Evolutionary conservation across 257 asterid genomes (phyloP), one percentile per base, ranked within the genome.

Genomic region (Petunia secreta): DNA sequence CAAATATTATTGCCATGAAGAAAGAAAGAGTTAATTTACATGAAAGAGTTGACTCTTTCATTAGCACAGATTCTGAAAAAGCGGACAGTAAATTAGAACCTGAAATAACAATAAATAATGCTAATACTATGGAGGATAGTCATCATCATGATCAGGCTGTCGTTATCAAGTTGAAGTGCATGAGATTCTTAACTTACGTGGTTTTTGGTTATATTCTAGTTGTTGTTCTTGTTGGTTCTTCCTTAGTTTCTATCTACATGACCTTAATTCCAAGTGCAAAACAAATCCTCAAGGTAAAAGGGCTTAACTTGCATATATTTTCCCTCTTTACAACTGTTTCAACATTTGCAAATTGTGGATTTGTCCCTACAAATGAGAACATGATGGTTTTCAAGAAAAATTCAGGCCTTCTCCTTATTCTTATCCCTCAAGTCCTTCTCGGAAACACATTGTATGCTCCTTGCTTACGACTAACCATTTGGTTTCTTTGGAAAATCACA

Each of bases 401-500:
- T 34, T 59, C 91, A 0, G 91, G 91, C 2, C 81, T 91, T 8
- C 79, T 83, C 2, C 85, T 89, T 44, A 86, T 90, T 62, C 6
- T 90, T 2, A 87, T 89, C 63, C 95, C 91, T 6, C 92, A 81
- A 39, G 1, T 88, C 34, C 85, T 92, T 37, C 62, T 88, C 6
- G 97, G 97, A 60, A 91, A 89, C 88, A 92, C 92, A 0, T 48
- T 92, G 50, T 90, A 81, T 25, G 87, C 95, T 0, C 77, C 86
- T 1, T 84, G 75, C 44, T 85, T 91, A 1, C 84, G 90, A 34
- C 34, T 75, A 0, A 1, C 44, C 1, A 85, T 91, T 15, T 79
- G 79, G 85, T 1, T 83, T 37, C 4, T 75, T 15, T 80, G 71
- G 48, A 89, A 84, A 50, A 3, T 81, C 8, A 83, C 79, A 0